These are phyloP conservation scores for Cyberlindnera suaveolens DNA, from an alignment of 805 yeast genomes.

Conservation along the genomic window DNA sequence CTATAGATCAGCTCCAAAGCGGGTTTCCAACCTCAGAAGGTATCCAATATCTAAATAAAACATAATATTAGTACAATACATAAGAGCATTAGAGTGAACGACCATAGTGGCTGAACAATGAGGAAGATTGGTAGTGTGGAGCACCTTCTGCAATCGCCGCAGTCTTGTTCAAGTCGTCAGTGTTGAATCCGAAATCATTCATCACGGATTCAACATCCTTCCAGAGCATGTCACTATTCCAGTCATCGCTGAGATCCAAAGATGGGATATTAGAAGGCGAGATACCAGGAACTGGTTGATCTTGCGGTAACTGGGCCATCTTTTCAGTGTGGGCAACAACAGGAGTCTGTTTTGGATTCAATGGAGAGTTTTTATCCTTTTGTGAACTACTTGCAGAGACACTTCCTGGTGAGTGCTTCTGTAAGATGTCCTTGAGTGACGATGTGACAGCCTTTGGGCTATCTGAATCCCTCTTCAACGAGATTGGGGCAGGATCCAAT, in stretches of 20 bases:
- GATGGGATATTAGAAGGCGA: constrained; percentile 22
- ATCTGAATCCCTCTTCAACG: constrained; percentile 12
- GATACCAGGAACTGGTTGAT: constrained; percentile 4
- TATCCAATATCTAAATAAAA: no score
- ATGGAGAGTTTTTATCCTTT: constrained; percentile 1
- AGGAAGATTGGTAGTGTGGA: neutral
- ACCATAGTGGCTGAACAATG: constrained; percentile 1
- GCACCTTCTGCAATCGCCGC: neutral
- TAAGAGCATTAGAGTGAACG: no score
- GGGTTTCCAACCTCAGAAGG: no score
- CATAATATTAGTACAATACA: no score
- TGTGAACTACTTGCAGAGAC: neutral
- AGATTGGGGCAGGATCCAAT: constrained; percentile 74
- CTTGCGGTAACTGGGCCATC: neutral
- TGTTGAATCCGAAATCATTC: constrained; percentile 89
- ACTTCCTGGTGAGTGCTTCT: constrained; percentile 17
- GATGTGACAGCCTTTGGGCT: constrained; percentile 13
- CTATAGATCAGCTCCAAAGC: no score
- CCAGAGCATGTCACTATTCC: constrained; percentile 43
- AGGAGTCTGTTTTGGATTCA: constrained; percentile 1
- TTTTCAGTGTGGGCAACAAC: neutral
- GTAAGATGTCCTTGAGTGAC: constrained; percentile 15
- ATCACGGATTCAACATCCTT: constrained; percentile 82
- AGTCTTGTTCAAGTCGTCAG: constrained; percentile 24
- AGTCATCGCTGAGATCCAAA: constrained; percentile 33